These are phyloP conservation scores for Saitozyma podzolica DNA, from an alignment of 768 basidiomycete species.

Conservation along the genomic window DNA sequence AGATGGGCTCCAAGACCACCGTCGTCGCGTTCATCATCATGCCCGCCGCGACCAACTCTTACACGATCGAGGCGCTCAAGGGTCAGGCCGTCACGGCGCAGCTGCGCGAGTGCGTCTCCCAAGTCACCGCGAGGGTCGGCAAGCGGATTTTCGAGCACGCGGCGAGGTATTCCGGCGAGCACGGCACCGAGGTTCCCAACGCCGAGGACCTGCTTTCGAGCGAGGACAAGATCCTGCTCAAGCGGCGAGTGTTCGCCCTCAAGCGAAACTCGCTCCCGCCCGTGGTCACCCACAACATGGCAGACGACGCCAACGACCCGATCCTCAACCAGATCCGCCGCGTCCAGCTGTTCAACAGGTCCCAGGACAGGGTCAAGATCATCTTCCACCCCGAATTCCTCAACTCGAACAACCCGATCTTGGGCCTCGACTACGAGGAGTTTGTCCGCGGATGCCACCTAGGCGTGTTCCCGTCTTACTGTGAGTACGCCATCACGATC, in stretches of 20 bases:
- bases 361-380: constrained; percentile 90
- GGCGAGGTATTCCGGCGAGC: constrained; percentile 82
- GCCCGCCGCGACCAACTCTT: constrained; percentile 93
- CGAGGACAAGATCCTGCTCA: constrained; percentile 91
- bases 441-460: constrained; percentile 97
- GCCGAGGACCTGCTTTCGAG: constrained; percentile 76
- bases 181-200: constrained; percentile 68
- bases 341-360: constrained; percentile 86
- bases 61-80: constrained; percentile 96
- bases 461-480: constrained; percentile 97
- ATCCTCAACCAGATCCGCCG: constrained; percentile 92
- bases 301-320: constrained; percentile 85
- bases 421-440: constrained; percentile 97
- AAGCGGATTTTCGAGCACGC: constrained; percentile 91
- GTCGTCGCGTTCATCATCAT: constrained; percentile 99
- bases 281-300: constrained; percentile 98
- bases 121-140: constrained; percentile 91
- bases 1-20: constrained; percentile 72
- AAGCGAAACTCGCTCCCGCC: constrained; percentile 94
- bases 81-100: constrained; percentile 97
- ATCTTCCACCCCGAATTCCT: constrained; percentile 98
- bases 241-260: constrained; percentile 93
- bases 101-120: constrained; percentile 88
- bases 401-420: constrained; percentile 94
- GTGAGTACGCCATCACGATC: constrained; percentile 61